These are phyloP conservation scores for Glycine latifolia DNA, from an alignment of 306 rosid genomes.

Conservation along the genomic window DNA sequence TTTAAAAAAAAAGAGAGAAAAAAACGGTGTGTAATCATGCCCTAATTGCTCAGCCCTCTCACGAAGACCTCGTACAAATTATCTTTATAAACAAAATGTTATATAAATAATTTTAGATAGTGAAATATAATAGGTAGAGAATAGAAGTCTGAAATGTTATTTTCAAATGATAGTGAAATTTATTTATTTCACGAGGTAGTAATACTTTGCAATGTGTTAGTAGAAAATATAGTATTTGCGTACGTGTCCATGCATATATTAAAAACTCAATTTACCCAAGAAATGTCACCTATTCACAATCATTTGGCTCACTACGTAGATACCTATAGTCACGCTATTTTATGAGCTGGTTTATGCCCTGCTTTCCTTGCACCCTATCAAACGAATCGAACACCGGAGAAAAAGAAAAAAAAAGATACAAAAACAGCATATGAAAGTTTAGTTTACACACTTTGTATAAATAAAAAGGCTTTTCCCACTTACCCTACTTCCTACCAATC, in stretches of 20 bases:
- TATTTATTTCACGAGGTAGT: neutral
- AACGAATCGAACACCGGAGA: constrained; percentile 67
- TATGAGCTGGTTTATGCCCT: constrained; percentile 81
- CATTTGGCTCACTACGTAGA: constrained; percentile 36
- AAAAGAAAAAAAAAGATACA: constrained; percentile 64
- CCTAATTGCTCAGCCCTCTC: too few species aligned
- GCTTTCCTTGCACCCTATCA: constrained; percentile 79
- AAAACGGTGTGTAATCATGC: too few species aligned
- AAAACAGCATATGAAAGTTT: constrained; percentile 55
- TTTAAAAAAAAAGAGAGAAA: too few species aligned
- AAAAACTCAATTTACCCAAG: constrained; percentile 41
- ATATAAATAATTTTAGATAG: too few species aligned
- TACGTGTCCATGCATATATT: neutral
- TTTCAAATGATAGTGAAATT: neutral
- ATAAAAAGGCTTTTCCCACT: constrained; percentile 72
- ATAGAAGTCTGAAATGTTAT: too few species aligned
- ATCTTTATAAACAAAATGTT: too few species aligned
- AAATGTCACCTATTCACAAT: constrained; percentile 28
- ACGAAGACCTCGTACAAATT: too few species aligned
- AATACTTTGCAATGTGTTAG: too few species aligned
- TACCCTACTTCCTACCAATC: constrained; percentile 7
- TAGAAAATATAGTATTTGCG: neutral
- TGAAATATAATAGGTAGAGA: too few species aligned
- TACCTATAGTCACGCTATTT: constrained; percentile 50
- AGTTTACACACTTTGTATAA: constrained; percentile 46